Evolutionary conservation across 73 alveolate genomes (phyloP).

Genomic region (Paramecium biaurelia): DNA sequence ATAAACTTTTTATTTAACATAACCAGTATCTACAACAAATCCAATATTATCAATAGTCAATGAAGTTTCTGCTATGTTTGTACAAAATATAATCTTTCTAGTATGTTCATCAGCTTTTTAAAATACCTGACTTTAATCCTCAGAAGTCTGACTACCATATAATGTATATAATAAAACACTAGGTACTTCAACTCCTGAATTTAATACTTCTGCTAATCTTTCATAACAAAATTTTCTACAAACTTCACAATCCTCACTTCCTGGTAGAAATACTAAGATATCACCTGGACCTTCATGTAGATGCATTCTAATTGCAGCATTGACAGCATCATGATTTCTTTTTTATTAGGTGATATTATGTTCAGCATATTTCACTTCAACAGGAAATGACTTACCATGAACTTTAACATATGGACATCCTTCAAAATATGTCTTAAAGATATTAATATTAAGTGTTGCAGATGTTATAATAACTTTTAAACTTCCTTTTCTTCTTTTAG

Average conservation of each 20-base stretch:
- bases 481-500: constrained; percentile 73
- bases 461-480: constrained; percentile 83
- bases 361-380: constrained; percentile 63
- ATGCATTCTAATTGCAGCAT: constrained; percentile 91
- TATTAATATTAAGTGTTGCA: constrained; percentile 85
- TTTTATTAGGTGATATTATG: constrained; percentile 62
- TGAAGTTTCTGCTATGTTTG: constrained; percentile 97
- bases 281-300: constrained; percentile 96
- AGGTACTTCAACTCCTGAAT: constrained; percentile 65
- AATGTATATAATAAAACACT: constrained; percentile 57
- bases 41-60: constrained; percentile 95
- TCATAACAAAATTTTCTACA: constrained; percentile 75
- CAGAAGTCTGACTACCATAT: constrained; percentile 81
- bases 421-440: constrained; percentile 75
- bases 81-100: constrained; percentile 91
- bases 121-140: constrained; percentile 85
- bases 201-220: constrained; percentile 69
- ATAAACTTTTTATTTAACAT: constrained; percentile 87
- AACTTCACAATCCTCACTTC: constrained; percentile 97
- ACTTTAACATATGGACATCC: constrained; percentile 76
- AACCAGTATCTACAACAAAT: constrained; percentile 95
- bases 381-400: constrained; percentile 80
- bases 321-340: constrained; percentile 80
- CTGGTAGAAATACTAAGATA: constrained; percentile 92
- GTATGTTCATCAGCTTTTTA: constrained; percentile 85